Percentiles rank a stretch among this genome's conserved stretches.
Conservation (phyloP, 2,329 filamentous ascomycete species). For the Celoporthe dispersa region DNA sequence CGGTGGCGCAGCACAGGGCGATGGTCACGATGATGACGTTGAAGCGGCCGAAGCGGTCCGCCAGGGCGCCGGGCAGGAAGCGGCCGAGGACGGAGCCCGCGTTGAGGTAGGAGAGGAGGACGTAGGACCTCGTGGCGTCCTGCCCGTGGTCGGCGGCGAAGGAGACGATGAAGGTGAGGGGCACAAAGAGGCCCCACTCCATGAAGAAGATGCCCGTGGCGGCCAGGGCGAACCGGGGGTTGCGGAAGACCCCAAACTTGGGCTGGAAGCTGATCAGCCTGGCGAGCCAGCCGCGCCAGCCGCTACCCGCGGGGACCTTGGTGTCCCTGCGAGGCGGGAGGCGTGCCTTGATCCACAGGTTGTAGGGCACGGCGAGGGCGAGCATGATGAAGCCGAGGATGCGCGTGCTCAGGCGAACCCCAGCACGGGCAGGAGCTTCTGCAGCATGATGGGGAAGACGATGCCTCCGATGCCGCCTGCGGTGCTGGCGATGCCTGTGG, state of each 20-base stretch:
- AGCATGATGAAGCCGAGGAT: constrained; percentile 56
- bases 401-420: constrained; percentile 56
- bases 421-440: constrained; percentile 49
- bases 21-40: constrained; percentile 78
- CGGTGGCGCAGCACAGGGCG: constrained; percentile 53
- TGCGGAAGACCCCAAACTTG: constrained; percentile 64
- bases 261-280: constrained; percentile 47
- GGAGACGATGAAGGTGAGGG: constrained; percentile 75
- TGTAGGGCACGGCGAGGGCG: constrained; percentile 51
- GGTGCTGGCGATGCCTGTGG: constrained; percentile 80
- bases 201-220: constrained; percentile 70
- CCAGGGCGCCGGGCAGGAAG: constrained; percentile 74
- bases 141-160: constrained; percentile 70
- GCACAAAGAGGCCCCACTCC: constrained; percentile 73
- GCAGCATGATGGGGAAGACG: constrained; percentile 58
- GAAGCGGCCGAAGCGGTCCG: constrained; percentile 78
- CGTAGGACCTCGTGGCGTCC: constrained; percentile 65
- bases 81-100: constrained; percentile 78
- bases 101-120: constrained; percentile 81
- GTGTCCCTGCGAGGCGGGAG: constrained; percentile 49
- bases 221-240: constrained; percentile 63
- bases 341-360: constrained; percentile 55
- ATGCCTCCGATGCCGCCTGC: constrained; percentile 74
- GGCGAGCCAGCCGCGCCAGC: not conserved
- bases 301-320: constrained; percentile 33